A percentile compares a stretch with the other conserved stretches of the same genome.
These are phyloP conservation scores for Trametes polyzona DNA, from an alignment of 1,284 basidiomycete genomes.

Conservation along the genomic window DNA sequence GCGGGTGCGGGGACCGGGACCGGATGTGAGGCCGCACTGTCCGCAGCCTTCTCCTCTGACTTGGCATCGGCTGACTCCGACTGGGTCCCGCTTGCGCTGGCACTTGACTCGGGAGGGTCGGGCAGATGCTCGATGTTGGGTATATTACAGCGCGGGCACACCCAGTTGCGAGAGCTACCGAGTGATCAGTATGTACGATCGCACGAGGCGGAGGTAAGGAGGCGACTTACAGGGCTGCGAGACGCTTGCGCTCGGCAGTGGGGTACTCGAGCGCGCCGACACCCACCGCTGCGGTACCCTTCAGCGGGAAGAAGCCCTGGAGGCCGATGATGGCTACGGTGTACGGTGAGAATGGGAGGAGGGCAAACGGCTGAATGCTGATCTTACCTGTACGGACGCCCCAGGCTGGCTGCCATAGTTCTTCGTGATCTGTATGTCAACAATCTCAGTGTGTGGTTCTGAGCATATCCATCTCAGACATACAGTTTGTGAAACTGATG, in stretches of 20 bases:
- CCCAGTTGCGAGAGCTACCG: slow-evolving; percentile 79
- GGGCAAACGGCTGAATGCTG: slow-evolving; percentile 1
- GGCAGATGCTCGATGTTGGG: slow-evolving; percentile 73
- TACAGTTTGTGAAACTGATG: slow-evolving; percentile 90
- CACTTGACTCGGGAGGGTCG: slow-evolving; percentile 48
- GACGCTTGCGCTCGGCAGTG: slow-evolving; percentile 74
- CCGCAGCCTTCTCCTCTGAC: slow-evolving; percentile 7
- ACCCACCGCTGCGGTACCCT: slow-evolving; percentile 87
- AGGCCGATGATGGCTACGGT: slow-evolving; percentile 82
- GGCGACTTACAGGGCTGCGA: slow-evolving; percentile 73
- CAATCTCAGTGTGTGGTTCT: slow-evolving; percentile 12
- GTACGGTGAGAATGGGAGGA: slow-evolving; percentile 4
- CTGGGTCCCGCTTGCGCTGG: neutral
- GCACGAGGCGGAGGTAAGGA: slow-evolving; percentile 4
- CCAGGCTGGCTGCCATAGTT: slow-evolving; percentile 97
- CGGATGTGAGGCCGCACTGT: slow-evolving; percentile 1
- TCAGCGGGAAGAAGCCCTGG: slow-evolving; percentile 90
- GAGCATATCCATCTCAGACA: slow-evolving; percentile 30
- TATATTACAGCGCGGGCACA: slow-evolving; percentile 75
- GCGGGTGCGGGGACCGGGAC: neutral
- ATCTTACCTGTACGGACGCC: slow-evolving; percentile 86
- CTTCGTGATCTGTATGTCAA: slow-evolving; percentile 70
- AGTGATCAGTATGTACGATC: slow-evolving; percentile 13
- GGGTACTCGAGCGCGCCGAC: slow-evolving; percentile 90
- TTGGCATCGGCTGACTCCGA: slow-evolving; percentile 9